phyloP scores from a whole-genome alignment of 1,284 basidiomycete genomes.

The Erythrobasidium hasegawianum region DNA sequence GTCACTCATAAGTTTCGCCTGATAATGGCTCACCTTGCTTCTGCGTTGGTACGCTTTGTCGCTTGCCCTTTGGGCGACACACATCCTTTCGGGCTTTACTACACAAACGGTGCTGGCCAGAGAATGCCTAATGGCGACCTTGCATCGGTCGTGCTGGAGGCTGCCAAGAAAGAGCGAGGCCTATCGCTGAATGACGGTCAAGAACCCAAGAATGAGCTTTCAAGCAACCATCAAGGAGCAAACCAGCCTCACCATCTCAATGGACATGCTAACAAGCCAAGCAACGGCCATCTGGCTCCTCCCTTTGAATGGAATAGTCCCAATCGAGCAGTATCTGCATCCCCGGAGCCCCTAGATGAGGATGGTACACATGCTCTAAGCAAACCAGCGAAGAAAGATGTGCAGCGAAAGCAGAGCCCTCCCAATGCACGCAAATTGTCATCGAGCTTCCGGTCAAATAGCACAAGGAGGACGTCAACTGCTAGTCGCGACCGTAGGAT shows the following conservation, averaged over 20 bases:
- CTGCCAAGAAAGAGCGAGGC: slow-evolving; percentile 27
- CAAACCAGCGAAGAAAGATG: slow-evolving; percentile 1
- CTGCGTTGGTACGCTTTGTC: no score
- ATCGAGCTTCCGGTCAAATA: slow-evolving; percentile 13
- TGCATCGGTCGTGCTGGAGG: slow-evolving; percentile 32
- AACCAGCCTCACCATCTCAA: slow-evolving; percentile 5
- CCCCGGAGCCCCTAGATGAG: slow-evolving; percentile 20
- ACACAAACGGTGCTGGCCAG: background rate
- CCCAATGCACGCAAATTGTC: slow-evolving; percentile 19
- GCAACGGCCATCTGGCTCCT: slow-evolving; percentile 18
- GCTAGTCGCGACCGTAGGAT: slow-evolving; percentile 7
- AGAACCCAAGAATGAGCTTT: background rate
- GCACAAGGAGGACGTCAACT: slow-evolving; percentile 4
- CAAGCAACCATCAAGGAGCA: slow-evolving; percentile 6
- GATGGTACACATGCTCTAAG: background rate
- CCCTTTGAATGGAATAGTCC: background rate
- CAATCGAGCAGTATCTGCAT: slow-evolving; percentile 12
- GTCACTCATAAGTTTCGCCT: no score
- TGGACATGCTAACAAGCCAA: background rate
- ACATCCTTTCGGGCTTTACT: no score
- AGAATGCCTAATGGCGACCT: slow-evolving; percentile 31
- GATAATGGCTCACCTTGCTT: no score
- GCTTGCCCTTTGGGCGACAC: no score
- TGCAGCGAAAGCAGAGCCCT: background rate
- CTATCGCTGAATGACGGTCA: background rate